Base-by-base conservation (phyloP, 495 filamentous ascomycete genomes). In the Penicillium dipodomyicola region DNA sequence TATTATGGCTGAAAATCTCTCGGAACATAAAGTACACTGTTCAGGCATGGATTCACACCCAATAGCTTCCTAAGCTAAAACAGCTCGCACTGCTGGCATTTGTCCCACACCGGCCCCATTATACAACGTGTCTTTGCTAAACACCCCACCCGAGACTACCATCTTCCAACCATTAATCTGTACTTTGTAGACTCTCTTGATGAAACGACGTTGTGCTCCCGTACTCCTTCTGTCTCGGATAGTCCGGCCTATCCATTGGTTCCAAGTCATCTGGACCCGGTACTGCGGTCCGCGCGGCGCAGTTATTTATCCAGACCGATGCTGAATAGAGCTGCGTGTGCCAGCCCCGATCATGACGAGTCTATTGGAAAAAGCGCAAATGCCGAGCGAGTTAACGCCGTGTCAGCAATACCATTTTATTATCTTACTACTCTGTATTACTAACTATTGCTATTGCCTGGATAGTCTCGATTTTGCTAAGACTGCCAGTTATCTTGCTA, bases 81-180 rank as follows among this genome's bases (percentile, higher is more conserved):
- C 45, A 14, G 27, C 46, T 39, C 42, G 12, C 35, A 27, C 29
- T 14, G 27, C 56, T 39, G 47, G 12, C 42, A 27, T 15, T 53
- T 40, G 60, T 62, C 51, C 60, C 60, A 56, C 60, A 52, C 9
- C 41, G 42, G 60, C 41, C 47, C 60, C 60, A 59, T 55, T 41
- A 49, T 58, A 50, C 54, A 61, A 62, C 60, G 60, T 62, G 60
- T 59, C 54, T 55, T 40, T 55, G 41, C 23, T 57, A 29, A 25
- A 42, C 39, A 47, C 49, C 54, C 35, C 35, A 54, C 52, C 54
- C 47, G 11, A 45, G 37, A 43, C 27, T 8, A 46, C 10, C 27
- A 46, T 32, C 25, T 15, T 27, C 37, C 23, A 42, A 42, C 25
- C 37, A 6, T 42, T 17, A 33, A 8, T 9, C 17, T 48, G 45